Base-by-base conservation (phyloP, 495 filamentous ascomycete genomes). In the Glarea lozoyensis region DNA sequence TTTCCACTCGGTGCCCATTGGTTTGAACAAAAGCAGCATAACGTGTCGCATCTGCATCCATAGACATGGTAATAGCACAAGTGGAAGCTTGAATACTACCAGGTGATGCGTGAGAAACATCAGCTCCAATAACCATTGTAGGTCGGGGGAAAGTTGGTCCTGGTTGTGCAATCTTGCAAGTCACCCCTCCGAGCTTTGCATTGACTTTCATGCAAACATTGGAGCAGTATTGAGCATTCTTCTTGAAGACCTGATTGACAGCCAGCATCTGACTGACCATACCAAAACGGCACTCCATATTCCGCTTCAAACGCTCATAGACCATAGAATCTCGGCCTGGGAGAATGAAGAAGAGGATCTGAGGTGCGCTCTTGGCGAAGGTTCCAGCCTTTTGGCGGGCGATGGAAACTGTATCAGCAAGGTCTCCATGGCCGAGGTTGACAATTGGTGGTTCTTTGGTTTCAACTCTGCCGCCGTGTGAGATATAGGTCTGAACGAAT, bases 151-250 rank as follows among this genome's bases (percentile, higher is more conserved):
- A 55, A 30, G 38, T 32, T 20, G 45, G 37, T 2, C 25, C 11
- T 10, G 4, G 17, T 9, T 12, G 15, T 11, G 29, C 43, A n/a
- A 37, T 21, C 32, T 48, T 47, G 25, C 33, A 42, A 12, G 84
- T 94, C 4, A 74, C 67, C 12, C 92, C 92, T 24, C 92, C 92
- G n/a, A 95, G 76, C 64, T 96, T 98, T 12, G 85, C 82, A 53
- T 97, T 96, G 43, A 98, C 72, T 61, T 98, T 98, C 84, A 96
- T 88, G 37, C 74, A 67, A 19, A 95, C 83, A 54, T 96, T 96
- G 2, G 84, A 89, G 46, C 78, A 72, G 61, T 94, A 94, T 59
- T 97, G 89, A 1, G 65, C 64, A 12, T 78, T 66, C 17, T 63
- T 66, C 49, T 76, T 81, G 4, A 54, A 46, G 10, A 86, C 83